Conservation (phyloP, 2,329 filamentous ascomycete genomes). For the Talaromyces sp. region DNA sequence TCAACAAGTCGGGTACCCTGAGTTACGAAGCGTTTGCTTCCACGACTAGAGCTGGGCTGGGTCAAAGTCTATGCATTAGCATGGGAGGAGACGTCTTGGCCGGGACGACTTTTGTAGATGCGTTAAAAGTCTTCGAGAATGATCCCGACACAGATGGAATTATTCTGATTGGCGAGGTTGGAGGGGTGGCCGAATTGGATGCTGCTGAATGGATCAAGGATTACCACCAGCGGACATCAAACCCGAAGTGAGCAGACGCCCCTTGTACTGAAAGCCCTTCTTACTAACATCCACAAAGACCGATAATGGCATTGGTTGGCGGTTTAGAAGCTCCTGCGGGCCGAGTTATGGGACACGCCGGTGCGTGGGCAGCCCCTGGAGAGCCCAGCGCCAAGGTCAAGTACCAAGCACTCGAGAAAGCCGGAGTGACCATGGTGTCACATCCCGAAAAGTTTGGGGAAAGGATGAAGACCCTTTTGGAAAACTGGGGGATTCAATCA, state of each 20-base stretch:
- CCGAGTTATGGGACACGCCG: conserved; percentile 72
- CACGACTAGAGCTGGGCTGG: conserved; percentile 65
- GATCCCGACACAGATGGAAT: conserved; percentile 66
- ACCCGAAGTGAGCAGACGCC: conserved; percentile 54
- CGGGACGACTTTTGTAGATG: conserved; percentile 69
- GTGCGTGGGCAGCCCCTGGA: conserved; percentile 62
- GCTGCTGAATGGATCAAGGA: conserved; percentile 68
- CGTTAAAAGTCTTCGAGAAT: conserved; percentile 58
- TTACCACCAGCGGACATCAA: conserved; percentile 51
- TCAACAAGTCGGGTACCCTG: conserved; percentile 74
- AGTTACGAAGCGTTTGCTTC: conserved; percentile 75
- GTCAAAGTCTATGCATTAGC: conserved; percentile 70
- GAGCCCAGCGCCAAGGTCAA: conserved; percentile 63
- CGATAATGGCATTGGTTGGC: conserved; percentile 66
- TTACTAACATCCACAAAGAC: conserved; percentile 36
- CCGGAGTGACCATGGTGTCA: conserved; percentile 64
- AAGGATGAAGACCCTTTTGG: conserved; percentile 58
- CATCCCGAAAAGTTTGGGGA: conserved; percentile 71
- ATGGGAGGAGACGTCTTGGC: conserved; percentile 71
- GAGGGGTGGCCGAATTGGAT: conserved; percentile 62
- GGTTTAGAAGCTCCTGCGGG: conserved; percentile 59
- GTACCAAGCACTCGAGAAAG: conserved; percentile 58
- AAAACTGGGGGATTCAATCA: conserved; percentile 26
- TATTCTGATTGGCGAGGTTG: conserved; percentile 66
- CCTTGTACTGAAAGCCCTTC: background rate